phyloP scores from a whole-genome alignment of 805 yeast genomes.

The Scheffersomyces ergatensis region DNA sequence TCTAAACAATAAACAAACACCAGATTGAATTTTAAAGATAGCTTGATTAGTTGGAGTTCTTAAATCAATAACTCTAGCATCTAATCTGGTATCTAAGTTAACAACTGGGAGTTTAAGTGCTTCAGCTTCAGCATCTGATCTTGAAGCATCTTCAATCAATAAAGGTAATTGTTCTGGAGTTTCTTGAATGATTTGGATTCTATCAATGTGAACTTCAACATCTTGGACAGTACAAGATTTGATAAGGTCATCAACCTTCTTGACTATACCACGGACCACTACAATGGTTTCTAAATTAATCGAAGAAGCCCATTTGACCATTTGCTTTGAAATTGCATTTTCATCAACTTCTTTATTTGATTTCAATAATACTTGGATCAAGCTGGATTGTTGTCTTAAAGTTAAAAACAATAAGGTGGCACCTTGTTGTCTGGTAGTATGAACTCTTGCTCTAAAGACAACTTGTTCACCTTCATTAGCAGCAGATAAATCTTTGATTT shows the following conservation, averaged over 20 bases:
- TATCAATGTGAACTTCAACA: slow-evolving; percentile 75
- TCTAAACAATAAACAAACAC: slow-evolving; percentile 83
- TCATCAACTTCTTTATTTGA: slow-evolving; percentile 59
- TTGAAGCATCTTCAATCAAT: slow-evolving; percentile 92
- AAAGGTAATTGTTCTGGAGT: slow-evolving; percentile 93
- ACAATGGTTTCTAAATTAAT: slow-evolving; percentile 89
- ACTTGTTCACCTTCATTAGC: slow-evolving; percentile 73
- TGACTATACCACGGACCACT: slow-evolving; percentile 80
- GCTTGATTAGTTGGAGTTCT: slow-evolving; percentile 98
- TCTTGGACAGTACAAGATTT: slow-evolving; percentile 91
- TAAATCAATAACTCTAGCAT: slow-evolving; percentile 91
- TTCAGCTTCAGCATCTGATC: slow-evolving; percentile 93
- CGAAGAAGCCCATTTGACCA: slow-evolving; percentile 94
- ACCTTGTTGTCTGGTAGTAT: slow-evolving; percentile 91
- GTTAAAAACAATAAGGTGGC: slow-evolving; percentile 90
- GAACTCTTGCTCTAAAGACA: slow-evolving; percentile 89
- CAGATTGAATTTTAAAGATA: slow-evolving; percentile 89
- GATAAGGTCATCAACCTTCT: slow-evolving; percentile 80
- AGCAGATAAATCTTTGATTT: slow-evolving; percentile 55
- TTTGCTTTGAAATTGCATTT: slow-evolving; percentile 72
- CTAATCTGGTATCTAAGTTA: slow-evolving; percentile 93
- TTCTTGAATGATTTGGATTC: slow-evolving; percentile 75
- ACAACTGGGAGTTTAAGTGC: slow-evolving; percentile 90
- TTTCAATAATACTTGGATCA: slow-evolving; percentile 82
- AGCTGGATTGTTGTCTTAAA: slow-evolving; percentile 82